Evolutionary conservation across 495 filamentous ascomycete genomes (phyloP).

Genomic region (Aspergillus ellipticus): DNA sequence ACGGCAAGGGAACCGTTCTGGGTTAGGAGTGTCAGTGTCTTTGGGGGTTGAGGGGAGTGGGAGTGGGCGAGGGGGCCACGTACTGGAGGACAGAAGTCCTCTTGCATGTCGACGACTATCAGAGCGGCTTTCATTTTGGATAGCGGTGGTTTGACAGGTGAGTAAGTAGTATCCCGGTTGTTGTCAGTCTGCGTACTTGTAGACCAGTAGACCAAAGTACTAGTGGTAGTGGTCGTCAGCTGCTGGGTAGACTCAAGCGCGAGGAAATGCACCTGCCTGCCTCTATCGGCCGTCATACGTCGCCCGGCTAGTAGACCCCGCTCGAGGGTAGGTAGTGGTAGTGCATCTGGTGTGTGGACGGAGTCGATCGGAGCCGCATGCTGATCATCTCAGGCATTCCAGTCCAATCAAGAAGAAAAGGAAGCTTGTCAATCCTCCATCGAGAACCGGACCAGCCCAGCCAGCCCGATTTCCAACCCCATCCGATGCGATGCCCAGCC

Average conservation of each 20-base stretch:
- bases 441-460: not conserved
- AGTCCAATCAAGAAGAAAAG: too few species aligned
- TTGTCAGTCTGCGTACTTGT: not conserved
- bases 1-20: constrained; percentile 84
- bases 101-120: constrained; percentile 85
- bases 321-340: not conserved
- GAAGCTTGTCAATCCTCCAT: too few species aligned
- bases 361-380: not conserved
- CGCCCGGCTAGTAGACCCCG: not conserved
- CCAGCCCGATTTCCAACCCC: not conserved
- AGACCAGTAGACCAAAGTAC: too few species aligned
- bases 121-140: constrained; percentile 50
- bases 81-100: constrained; percentile 94
- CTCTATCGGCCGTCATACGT: not conserved
- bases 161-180: not conserved
- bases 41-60: not conserved
- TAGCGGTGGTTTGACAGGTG: not conserved
- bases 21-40: not conserved
- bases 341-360: not conserved
- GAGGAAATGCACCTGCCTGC: not conserved
- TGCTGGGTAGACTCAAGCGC: not conserved
- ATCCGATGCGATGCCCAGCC: not conserved
- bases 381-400: not conserved
- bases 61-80: not conserved
- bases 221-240: too few species aligned